Evolutionary conservation across 2,329 filamentous ascomycete genomes (phyloP).

Genomic region (Grosmannia clavigera): DNA sequence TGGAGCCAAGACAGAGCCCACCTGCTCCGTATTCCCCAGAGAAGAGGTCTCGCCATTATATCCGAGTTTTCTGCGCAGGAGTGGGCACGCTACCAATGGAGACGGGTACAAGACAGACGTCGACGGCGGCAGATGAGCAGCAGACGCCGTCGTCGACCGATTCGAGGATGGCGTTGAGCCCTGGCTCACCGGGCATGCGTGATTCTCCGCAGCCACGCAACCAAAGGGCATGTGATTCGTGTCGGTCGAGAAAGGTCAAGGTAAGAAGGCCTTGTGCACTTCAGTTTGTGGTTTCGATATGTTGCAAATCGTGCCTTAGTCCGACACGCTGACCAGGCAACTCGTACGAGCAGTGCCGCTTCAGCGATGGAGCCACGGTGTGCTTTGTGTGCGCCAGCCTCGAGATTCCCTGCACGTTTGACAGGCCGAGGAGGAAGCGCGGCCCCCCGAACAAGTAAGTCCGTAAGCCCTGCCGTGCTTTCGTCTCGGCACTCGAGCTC

Average conservation of each 20-base stretch:
- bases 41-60: neutral
- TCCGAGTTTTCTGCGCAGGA: neutral
- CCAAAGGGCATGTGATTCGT: constrained; percentile 20
- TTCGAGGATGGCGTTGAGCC: neutral
- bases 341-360: constrained; percentile 11
- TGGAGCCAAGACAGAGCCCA: neutral
- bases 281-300: too few species aligned
- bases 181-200: neutral
- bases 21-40: neutral
- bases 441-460: constrained; percentile 14
- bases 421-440: constrained; percentile 16
- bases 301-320: too few species aligned
- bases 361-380: constrained; percentile 2
- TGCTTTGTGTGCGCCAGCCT: constrained; percentile 16
- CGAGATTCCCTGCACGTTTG: constrained; percentile 16
- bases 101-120: too few species aligned
- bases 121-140: neutral
- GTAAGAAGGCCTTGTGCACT: neutral
- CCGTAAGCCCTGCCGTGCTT: neutral
- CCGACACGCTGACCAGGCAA: neutral
- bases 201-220: constrained; percentile 7
- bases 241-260: constrained; percentile 17
- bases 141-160: neutral
- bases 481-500: neutral
- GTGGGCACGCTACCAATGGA: too few species aligned